Percentiles rank a stretch among this genome's conserved stretches.
Evolutionary conservation across 768 basidiomycete genomes (phyloP).

Genomic region (Multifurca ochricompacta): DNA sequence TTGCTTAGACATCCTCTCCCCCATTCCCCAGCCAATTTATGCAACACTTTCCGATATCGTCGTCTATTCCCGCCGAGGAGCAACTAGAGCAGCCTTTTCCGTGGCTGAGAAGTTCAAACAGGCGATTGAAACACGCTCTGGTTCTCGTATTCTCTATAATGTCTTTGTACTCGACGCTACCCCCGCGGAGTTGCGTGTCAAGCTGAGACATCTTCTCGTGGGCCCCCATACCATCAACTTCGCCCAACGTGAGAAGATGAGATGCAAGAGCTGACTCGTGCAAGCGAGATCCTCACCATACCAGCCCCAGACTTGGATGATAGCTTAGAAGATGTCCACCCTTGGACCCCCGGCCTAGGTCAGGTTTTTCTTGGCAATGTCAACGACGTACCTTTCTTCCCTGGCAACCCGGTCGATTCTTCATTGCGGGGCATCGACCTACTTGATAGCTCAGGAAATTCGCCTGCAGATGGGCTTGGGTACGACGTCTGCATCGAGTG

Average conservation of each 20-base stretch:
- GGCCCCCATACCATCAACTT: slow-evolving; percentile 65
- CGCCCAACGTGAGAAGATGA: slow-evolving; percentile 80
- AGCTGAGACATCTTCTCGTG: slow-evolving; percentile 47
- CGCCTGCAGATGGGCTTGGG: slow-evolving; percentile 48
- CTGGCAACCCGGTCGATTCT: slow-evolving; percentile 10
- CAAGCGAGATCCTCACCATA: slow-evolving; percentile 63
- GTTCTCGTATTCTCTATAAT: slow-evolving; percentile 50
- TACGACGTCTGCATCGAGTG: slow-evolving; percentile 88
- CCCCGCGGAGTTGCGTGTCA: slow-evolving; percentile 36
- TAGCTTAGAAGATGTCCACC: slow-evolving; percentile 32
- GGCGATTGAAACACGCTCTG: slow-evolving; percentile 42
- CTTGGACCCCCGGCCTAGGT: slow-evolving; percentile 37
- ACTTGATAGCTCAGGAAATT: slow-evolving; percentile 33
- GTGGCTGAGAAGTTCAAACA: slow-evolving; percentile 60
- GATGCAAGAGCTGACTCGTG: slow-evolving; percentile 81
- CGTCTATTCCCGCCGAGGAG: slow-evolving; percentile 71
- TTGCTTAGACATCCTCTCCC: not conserved
- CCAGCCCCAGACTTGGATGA: slow-evolving; percentile 18
- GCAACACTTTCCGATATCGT: slow-evolving; percentile 86
- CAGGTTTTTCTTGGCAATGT: slow-evolving; percentile 80
- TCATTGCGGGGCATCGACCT: slow-evolving; percentile 24
- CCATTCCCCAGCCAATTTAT: slow-evolving; percentile 57
- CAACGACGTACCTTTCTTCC: slow-evolving; percentile 55
- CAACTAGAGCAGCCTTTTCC: slow-evolving; percentile 42
- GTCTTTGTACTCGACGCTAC: slow-evolving; percentile 68